Percentiles rank a stretch among this genome's conserved stretches.
Evolutionary conservation across 2,329 filamentous ascomycete species (phyloP).

Genomic region (Aspergillus piperis): DNA sequence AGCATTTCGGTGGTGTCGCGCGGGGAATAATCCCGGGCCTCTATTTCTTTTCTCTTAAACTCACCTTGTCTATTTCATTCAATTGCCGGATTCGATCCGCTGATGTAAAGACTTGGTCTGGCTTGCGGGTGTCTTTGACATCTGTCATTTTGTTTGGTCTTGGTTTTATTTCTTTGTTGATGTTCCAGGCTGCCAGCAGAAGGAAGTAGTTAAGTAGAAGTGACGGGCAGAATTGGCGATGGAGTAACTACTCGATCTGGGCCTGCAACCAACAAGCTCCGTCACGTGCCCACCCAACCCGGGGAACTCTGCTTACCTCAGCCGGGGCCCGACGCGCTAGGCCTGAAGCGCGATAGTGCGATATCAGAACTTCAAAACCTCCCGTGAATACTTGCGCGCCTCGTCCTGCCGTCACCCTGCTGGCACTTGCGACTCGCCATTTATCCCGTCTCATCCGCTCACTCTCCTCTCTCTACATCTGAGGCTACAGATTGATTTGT

Average conservation of each 20-base stretch:
- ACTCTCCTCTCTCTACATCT: neutral
- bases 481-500: neutral
- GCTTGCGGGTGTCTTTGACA: slow-evolving; percentile 23
- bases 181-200: neutral
- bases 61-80: slow-evolving; percentile 72
- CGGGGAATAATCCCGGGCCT: neutral
- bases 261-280: neutral
- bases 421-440: slow-evolving; percentile 2
- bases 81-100: slow-evolving; percentile 80
- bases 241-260: neutral
- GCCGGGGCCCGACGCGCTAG: neutral
- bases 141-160: slow-evolving; percentile 25
- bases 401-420: slow-evolving; percentile 15
- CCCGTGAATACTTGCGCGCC: neutral
- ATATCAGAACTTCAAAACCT: slow-evolving; percentile 6
- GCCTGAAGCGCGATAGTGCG: slow-evolving; percentile 8
- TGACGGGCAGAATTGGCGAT: neutral
- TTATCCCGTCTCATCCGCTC: neutral
- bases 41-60: slow-evolving; percentile 2
- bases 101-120: slow-evolving; percentile 59
- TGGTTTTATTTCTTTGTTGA: no score
- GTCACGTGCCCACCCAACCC: slow-evolving; percentile 9
- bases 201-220: neutral
- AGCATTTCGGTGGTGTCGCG: neutral
- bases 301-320: slow-evolving; percentile 14